Evolutionary conservation across 2,329 filamentous ascomycete genomes (phyloP), one percentile per base, ranked within the genome.

Genomic region (Dactylonectria estremocensis): DNA sequence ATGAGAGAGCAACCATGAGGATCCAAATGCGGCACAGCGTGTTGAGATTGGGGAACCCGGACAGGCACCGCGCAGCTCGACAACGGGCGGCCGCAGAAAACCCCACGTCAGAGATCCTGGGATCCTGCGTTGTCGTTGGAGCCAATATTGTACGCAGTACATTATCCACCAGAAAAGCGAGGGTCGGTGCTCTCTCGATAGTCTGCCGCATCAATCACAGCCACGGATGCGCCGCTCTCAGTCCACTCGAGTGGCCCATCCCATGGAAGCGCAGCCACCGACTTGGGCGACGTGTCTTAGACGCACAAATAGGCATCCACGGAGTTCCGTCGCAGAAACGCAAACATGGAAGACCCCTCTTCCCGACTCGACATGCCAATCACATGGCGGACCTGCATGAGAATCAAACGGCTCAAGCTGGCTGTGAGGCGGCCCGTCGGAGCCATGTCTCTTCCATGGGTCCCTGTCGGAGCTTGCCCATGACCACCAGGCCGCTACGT

Each of bases 231-330:
- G 4, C 57, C 22, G 43, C 28, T 45, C 37, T 28, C 28, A 66
- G 20, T 28, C 63, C 57, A 62, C 69, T 55, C n/a, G n/a, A n/a
- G n/a, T 53, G 54, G 56, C 53, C 46, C 37, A 55, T 28, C n/a
- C n/a, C n/a, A n/a, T n/a, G n/a, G 69, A 67, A 48, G 58, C 63
- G 56, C 64, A 59, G 59, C 31, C 31, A 54, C 50, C 61, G 56
- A 66, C 62, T 69, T 61, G 61, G 49, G 59, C 20, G 31, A 31
- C 28, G 40, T 45, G 46, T 20, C 7, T 59, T 72, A 77, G 71
- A 76, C 72, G 76, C 76, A 72, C 76, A 76, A 78, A 78, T 78
- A 53, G 64, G 71, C 71, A 45, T 68, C 28, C 54, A 18, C 49
- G 49, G 50, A 56, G 45, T 28, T 24, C 43, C n/a, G 53, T 54